Evolutionary conservation across 2,329 filamentous ascomycete genomes (phyloP), one percentile per base, ranked within the genome.

Genomic region (Cadophora sp.): DNA sequence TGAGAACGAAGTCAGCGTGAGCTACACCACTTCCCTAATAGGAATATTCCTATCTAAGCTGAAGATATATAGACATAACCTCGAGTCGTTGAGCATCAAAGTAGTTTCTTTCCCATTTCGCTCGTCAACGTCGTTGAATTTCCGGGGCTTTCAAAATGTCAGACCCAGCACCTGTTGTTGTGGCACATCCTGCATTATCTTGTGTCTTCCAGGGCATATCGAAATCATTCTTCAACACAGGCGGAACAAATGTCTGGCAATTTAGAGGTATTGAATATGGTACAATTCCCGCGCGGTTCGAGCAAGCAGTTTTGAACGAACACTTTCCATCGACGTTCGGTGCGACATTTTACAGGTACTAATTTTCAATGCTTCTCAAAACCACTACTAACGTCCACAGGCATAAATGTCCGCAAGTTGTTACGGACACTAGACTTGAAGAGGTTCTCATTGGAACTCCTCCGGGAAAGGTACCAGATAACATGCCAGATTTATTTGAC

Each of bases 261-360:
- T 70, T 67, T 41, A 43, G 68, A 62, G 68, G 68, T 4, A 70
- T 70, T 18, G 67, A 70, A 59, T 70, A 67, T 50, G 68, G 55
- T 13, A 59, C 56, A 27, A 66, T 70, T 43, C 65, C 68, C 14
- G 59, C 59, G n/a, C 59, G 68, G 3, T 70, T 67, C 53, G 39
- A 20, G 36, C 68, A 70, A 24, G 64, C 65, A n/a, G 61, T 41
- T 3, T 24, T 67, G 22, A 63, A 66, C 20, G 36, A 55, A 27
- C 45, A 4, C 4, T 67, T 66, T 30, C 62, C 62, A 18, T 8
- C 41, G 11, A 39, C 16, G 2, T n/a, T 43, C 22, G 47, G 64
- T 55, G 61, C 63, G 14, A 64, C 51, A n/a, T 27, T 45, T 33
- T 71, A 65, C 51, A 64, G 70, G 68, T 69, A 67, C 11, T 51